A percentile compares a stretch with the other conserved stretches of the same genome.
Evolutionary conservation across 2,329 filamentous ascomycete genomes (phyloP).

Genomic region (Fragosphaeria purpurea): DNA sequence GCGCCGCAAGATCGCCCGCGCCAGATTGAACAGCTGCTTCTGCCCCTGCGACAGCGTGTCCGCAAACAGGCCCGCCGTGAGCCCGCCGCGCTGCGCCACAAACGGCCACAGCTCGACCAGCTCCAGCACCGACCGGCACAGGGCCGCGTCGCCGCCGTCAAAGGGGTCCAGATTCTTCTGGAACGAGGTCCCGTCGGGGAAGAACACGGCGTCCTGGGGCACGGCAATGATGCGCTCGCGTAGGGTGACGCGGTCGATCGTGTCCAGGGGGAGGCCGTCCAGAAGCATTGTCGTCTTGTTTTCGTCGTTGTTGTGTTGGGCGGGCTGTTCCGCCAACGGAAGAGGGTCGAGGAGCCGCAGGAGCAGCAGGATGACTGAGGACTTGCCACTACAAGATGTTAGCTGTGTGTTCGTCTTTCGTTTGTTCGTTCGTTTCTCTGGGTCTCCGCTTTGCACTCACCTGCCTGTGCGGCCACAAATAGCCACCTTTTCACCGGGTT

Average conservation of each 20-base stretch:
- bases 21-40: conserved; percentile 54
- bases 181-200: conserved; percentile 29
- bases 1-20: conserved; percentile 42
- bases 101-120: conserved; percentile 24
- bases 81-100: conserved; percentile 13
- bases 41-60: conserved; percentile 48
- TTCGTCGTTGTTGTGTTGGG: neutral
- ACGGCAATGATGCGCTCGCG: conserved; percentile 40
- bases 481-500: conserved; percentile 26
- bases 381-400: conserved; percentile 30
- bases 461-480: conserved; percentile 35
- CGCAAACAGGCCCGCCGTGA: conserved; percentile 30
- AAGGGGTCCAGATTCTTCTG: conserved; percentile 34
- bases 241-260: conserved; percentile 30
- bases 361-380: conserved; percentile 29
- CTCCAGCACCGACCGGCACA: conserved; percentile 26
- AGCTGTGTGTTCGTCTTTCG: neutral
- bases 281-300: conserved; percentile 25
- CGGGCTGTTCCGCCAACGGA: neutral
- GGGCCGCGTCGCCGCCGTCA: conserved; percentile 17
- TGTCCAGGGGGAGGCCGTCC: conserved; percentile 28
- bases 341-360: conserved; percentile 31
- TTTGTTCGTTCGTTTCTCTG: neutral
- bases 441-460: conserved; percentile 8
- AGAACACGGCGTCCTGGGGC: conserved; percentile 44